Evolutionary conservation across 352 stramenopile genomes (phyloP).

Genomic region (Pythium diclinum): DNA sequence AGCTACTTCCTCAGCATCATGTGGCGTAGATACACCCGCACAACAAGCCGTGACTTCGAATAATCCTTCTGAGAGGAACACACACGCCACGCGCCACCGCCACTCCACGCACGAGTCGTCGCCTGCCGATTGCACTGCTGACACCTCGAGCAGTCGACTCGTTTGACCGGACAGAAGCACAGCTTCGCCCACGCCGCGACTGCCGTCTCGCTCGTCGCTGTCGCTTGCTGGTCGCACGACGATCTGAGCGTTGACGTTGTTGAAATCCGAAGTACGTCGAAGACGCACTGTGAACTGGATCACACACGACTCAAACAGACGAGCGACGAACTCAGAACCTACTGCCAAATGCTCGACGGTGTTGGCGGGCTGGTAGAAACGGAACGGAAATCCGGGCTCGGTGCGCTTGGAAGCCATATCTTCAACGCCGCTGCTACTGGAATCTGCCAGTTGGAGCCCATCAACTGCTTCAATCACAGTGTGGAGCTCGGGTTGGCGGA

Average conservation of each 20-base stretch:
- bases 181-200: neutral
- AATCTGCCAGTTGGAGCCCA: neutral
- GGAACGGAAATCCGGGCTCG: constrained; percentile 19
- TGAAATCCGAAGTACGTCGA: neutral
- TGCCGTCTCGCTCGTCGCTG: neutral
- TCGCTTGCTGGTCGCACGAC: constrained; percentile 14
- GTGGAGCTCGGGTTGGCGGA: constrained; percentile 9
- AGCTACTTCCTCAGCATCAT: neutral
- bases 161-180: constrained; percentile 17
- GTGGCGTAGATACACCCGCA: constrained; percentile 5
- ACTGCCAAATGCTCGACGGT: neutral
- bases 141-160: constrained; percentile 5
- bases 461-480: constrained; percentile 2
- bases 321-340: neutral
- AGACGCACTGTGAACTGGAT: constrained; percentile 11
- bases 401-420: neutral
- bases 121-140: neutral
- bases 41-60: constrained; percentile 42
- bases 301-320: constrained; percentile 18
- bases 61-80: constrained; percentile 63
- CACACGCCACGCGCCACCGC: constrained; percentile 34
- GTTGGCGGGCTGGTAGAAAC: constrained; percentile 18
- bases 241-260: constrained; percentile 6
- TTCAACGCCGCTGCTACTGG: neutral
- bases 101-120: constrained; percentile 4